Evolutionary conservation across 2,329 filamentous ascomycete genomes (phyloP).

Genomic region (Alternaria sp.): DNA sequence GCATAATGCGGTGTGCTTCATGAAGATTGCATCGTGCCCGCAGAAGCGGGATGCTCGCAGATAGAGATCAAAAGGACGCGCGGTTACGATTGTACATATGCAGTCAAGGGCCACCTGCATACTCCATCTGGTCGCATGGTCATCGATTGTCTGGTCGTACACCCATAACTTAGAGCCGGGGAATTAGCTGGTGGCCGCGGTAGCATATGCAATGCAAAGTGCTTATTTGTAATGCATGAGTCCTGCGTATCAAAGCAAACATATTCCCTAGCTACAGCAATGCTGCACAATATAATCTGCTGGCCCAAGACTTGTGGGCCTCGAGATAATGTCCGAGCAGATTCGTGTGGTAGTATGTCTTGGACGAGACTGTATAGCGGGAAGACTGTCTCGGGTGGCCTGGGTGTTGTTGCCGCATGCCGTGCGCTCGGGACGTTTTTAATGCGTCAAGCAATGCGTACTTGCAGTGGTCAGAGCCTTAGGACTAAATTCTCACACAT

Average conservation of each 20-base stretch:
- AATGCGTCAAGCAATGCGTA: constrained; percentile 1
- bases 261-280: constrained; percentile 10
- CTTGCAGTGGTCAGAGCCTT: not conserved
- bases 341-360: not conserved
- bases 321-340: not conserved
- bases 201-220: constrained; percentile 8
- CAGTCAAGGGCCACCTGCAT: not conserved
- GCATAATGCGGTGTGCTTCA: not conserved
- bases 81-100: not conserved
- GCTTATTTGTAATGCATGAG: constrained; percentile 18
- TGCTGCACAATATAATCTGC: not conserved
- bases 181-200: constrained; percentile 1
- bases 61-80: constrained; percentile 2
- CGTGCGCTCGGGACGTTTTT: not conserved
- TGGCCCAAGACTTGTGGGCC: not conserved
- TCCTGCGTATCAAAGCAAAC: constrained; percentile 2
- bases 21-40: not conserved
- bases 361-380: constrained; percentile 1
- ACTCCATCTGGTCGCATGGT: not conserved
- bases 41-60: not conserved
- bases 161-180: constrained; percentile 3
- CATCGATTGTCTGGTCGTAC: constrained; percentile 5
- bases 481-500: not conserved
- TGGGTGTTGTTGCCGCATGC: not conserved
- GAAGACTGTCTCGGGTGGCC: not conserved